Conservation (phyloP, 192 early-diverging fungal species). For the Helicostylum pulchrum region DNA sequence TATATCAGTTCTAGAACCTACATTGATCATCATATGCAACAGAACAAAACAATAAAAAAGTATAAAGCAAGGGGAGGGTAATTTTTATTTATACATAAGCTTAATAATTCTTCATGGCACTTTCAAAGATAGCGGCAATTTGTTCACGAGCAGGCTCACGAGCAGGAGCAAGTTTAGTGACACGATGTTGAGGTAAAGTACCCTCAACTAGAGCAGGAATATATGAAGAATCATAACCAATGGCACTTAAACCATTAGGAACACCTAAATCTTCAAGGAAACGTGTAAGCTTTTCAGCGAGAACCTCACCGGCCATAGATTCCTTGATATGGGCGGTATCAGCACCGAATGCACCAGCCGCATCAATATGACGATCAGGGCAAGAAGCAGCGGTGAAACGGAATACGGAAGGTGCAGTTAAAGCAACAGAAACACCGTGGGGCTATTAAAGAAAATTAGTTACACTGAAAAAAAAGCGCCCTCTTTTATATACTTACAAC, state of each 20-base stretch:
- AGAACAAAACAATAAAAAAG: too few species aligned
- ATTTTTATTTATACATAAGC: background rate
- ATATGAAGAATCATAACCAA: conserved; percentile 70
- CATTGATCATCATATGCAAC: too few species aligned
- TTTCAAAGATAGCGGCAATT: conserved; percentile 63
- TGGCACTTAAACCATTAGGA: conserved; percentile 73
- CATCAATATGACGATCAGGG: conserved; percentile 85
- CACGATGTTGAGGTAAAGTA: conserved; percentile 88
- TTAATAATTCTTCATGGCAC: conserved; percentile 53
- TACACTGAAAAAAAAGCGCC: background rate
- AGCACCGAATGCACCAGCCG: conserved; percentile 71
- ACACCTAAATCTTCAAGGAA: conserved; percentile 78
- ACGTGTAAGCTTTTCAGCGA: conserved; percentile 73
- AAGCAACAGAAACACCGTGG: conserved; percentile 76
- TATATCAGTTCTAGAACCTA: too few species aligned
- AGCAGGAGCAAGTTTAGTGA: conserved; percentile 84
- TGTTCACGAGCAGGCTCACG: conserved; percentile 59
- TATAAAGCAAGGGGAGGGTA: too few species aligned
- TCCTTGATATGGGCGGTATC: conserved; percentile 61
- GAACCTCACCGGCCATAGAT: conserved; percentile 68
- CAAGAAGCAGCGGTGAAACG: conserved; percentile 74
- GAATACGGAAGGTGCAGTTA: conserved; percentile 90
- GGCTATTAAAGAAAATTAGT: background rate
- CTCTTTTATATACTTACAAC: conserved; percentile 42
- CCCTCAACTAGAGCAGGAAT: conserved; percentile 76